These are phyloP conservation scores for Flagelloscypha sp. DNA, from an alignment of 768 basidiomycete species.

Conservation along the genomic window DNA sequence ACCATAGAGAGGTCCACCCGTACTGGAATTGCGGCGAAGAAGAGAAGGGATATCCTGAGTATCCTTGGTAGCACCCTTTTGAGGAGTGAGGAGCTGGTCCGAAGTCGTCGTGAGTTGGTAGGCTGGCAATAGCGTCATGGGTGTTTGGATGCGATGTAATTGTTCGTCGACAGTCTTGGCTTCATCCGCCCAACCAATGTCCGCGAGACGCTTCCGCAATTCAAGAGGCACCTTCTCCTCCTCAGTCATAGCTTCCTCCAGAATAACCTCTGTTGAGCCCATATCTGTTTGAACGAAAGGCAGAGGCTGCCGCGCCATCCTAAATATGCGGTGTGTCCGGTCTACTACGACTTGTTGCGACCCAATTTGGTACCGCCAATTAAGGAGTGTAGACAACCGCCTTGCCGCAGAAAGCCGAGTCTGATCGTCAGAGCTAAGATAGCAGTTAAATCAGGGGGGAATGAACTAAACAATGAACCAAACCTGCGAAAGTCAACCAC, in stretches of 20 bases:
- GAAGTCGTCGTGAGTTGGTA: slow-evolving; percentile 34
- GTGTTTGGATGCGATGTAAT: slow-evolving; percentile 51
- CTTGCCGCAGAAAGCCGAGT: slow-evolving; percentile 45
- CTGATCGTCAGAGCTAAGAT: slow-evolving; percentile 35
- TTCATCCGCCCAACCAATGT: slow-evolving; percentile 70
- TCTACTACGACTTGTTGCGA: slow-evolving; percentile 55
- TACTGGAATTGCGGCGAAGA: slow-evolving; percentile 49
- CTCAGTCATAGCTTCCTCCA: slow-evolving; percentile 44
- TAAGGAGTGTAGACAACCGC: slow-evolving; percentile 47
- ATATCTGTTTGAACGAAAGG: slow-evolving; percentile 71
- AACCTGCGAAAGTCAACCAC: slow-evolving; percentile 52
- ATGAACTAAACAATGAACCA: slow-evolving; percentile 2
- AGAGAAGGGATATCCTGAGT: slow-evolving; percentile 26
- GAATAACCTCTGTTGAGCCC: slow-evolving; percentile 52
- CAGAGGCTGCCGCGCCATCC: slow-evolving; percentile 59
- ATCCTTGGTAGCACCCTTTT: slow-evolving; percentile 17
- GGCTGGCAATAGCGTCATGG: slow-evolving; percentile 56
- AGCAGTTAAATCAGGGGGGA: slow-evolving; percentile 1
- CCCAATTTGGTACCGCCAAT: slow-evolving; percentile 64
- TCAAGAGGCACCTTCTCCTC: slow-evolving; percentile 55
- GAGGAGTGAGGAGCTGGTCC: slow-evolving; percentile 26
- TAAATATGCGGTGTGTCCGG: slow-evolving; percentile 60
- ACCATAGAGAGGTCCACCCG: slow-evolving; percentile 33
- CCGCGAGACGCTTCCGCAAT: slow-evolving; percentile 53
- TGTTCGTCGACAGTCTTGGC: slow-evolving; percentile 46